Base-by-base conservation (phyloP, 805 yeast genomes). In the Wilhelminamyces savonicus region DNA sequence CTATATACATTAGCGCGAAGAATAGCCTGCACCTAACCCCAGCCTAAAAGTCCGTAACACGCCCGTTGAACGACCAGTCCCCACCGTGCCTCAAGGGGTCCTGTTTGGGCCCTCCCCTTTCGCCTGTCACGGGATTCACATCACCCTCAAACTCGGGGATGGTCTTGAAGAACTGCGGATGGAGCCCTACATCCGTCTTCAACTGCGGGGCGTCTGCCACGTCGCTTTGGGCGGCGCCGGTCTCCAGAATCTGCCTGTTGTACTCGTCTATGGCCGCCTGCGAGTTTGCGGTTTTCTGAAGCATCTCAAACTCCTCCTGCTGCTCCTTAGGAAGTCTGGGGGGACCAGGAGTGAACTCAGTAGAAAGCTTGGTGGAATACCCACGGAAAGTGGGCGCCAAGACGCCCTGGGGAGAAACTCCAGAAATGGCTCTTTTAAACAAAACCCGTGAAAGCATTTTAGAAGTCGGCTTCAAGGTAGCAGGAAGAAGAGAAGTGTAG, bases 71-170 rank as follows among this genome's bases (percentile, higher is more conserved):
- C 7, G 96, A 80, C 75, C 94, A 92, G 46, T 88, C 97, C 29
- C 56, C 56, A 12, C 87, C 87, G 46, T 85, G 90, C 46, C 78
- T 76, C 40, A 86, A 67, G 1, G 98, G 98, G 50, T 92, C 97
- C 55, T 92, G 97, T 50, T 92, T 92, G 16, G 98, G 98, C 0
- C 98, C 98, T 27, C 95, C 95, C 14, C 81, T 68, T 58, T 92
- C 98, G 3, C 98, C 98, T 1, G 98, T 92, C 34, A 66, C 71
- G 0, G 98, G 98, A 51, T 92, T 92, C 12, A 70, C 76, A 38
- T 87, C 88, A 2, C 98, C 98, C 56, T 88, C 95, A 51, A 92
- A 92, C 49, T 92, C 98, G 2, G 96, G 95, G 31, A 87, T 79
- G 3, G 87, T 79, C 54, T 81, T 76, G 52, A 82, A 69, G 40